Percentiles rank a stretch among this genome's conserved stretches.
Conservation (phyloP, 2,329 filamentous ascomycete genomes). For the Aspergillus sp. region DNA sequence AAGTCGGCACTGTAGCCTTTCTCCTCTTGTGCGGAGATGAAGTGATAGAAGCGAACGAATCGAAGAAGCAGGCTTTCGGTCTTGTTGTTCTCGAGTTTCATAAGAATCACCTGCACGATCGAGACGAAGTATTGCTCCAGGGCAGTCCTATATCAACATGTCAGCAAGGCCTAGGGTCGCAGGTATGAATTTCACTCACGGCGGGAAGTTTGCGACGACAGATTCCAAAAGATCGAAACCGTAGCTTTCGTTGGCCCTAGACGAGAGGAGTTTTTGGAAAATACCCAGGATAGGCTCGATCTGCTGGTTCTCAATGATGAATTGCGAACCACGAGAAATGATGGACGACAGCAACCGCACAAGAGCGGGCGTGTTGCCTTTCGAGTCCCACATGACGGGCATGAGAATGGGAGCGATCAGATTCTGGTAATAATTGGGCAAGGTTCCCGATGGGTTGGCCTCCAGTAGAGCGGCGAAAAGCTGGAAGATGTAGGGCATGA, state of each 20-base stretch:
- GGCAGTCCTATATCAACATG: constrained; percentile 48
- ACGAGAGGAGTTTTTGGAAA: constrained; percentile 83
- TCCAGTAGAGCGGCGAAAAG: constrained; percentile 89
- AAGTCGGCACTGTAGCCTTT: constrained; percentile 88
- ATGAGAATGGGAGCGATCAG: constrained; percentile 76
- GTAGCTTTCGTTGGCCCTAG: constrained; percentile 80
- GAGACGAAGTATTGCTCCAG: constrained; percentile 76
- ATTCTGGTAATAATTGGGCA: constrained; percentile 78
- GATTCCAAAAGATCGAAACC: constrained; percentile 89
- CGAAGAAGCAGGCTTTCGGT: constrained; percentile 82
- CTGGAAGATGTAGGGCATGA: constrained; percentile 95
- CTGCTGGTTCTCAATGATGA: constrained; percentile 76
- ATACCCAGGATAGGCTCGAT: constrained; percentile 88
- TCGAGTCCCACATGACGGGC: constrained; percentile 84
- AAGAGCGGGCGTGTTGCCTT: constrained; percentile 89
- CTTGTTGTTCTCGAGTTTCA: constrained; percentile 67
- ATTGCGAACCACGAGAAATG: constrained; percentile 71
- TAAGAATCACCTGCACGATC: constrained; percentile 80
- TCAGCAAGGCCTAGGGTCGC: constrained; percentile 3
- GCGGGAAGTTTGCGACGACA: constrained; percentile 70
- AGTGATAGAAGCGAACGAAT: constrained; percentile 93
- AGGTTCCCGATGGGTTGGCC: constrained; percentile 72
- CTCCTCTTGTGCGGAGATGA: constrained; percentile 76
- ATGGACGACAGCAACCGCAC: constrained; percentile 81
- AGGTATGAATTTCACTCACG: constrained; percentile 50